Base-by-base conservation (phyloP, 2,329 filamentous ascomycete genomes). In the Didymella arachidicola region DNA sequence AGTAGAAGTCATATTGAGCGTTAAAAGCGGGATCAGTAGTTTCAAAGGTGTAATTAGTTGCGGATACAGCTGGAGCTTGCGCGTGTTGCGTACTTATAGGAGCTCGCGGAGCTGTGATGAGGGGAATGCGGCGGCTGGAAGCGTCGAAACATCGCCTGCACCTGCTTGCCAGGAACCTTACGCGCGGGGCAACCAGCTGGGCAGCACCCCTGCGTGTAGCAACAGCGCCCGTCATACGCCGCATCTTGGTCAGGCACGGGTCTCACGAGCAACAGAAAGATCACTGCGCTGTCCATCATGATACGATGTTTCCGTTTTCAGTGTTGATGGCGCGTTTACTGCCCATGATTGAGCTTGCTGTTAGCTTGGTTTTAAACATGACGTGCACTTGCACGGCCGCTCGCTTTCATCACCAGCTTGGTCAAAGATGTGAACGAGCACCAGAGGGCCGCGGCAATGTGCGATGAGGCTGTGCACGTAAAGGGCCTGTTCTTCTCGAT, bases 1-100 rank as follows among this genome's bases (percentile, higher is more conserved):
- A 54, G 69, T 65, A 57, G 71, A 64, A 42, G 72, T 56, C 72
- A 75, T 76, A 68, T 18, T 68, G 64, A 26, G 39, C 36, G 25
- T 36, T 44, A 27, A 57, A 65, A 63, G 63, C 60, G 36, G 16
- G 14, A 49, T 49, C 47, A 63, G 63, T 64, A 41, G 22, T 18
- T 46, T 49, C 47, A 45, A 30, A 26, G 32, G 46, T 42, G 38
- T 27, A 22, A 26, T 51, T 42, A 41, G 30, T 47, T 49, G 47
- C 43, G 46, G 46, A 39, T 57, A 44, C 42, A 60, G 49, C 30
- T 36, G 43, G 25, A 53, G 57, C 46, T 41, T 30, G 54, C 48
- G 53, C 41, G 46, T 49, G 49, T 29, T 48, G 19, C 43, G 51
- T 56, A 56, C 53, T 65, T 64, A 56, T 59, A 61, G 51, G 42